A percentile compares a stretch with the other conserved stretches of the same genome.
These are phyloP conservation scores for Saccharomyces pastorianus DNA, from an alignment of 1,139 yeast genomes.

Conservation along the genomic window DNA sequence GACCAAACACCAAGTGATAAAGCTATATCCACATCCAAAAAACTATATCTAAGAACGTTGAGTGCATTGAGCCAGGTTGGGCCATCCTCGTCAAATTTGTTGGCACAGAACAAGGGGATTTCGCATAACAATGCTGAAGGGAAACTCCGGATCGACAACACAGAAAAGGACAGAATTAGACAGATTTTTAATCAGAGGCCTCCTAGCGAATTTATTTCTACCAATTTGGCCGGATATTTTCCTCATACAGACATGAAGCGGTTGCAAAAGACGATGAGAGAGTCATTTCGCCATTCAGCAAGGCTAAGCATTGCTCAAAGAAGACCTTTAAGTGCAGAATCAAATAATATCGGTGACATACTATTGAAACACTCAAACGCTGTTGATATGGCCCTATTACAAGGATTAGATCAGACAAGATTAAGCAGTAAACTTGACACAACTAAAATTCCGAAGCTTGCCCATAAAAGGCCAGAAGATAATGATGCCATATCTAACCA, in stretches of 20 bases:
- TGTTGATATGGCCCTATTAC: slow-evolving; percentile 47
- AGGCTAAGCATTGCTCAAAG: slow-evolving; percentile 37
- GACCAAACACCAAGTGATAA: slow-evolving; percentile 56
- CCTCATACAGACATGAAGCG: slow-evolving; percentile 73
- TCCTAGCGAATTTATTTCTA: slow-evolving; percentile 83
- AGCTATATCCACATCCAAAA: slow-evolving; percentile 60
- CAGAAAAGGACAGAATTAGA: slow-evolving; percentile 33
- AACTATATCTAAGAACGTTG: slow-evolving; percentile 30
- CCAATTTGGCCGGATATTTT: slow-evolving; percentile 83
- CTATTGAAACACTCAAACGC: slow-evolving; percentile 52
- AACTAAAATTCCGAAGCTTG: not conserved
- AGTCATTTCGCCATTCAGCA: slow-evolving; percentile 71
- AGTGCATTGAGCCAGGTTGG: slow-evolving; percentile 16
- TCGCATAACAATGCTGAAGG: not conserved
- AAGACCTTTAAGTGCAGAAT: slow-evolving; percentile 18
- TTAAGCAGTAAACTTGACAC: not conserved
- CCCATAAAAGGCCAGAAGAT: not conserved
- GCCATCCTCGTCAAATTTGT: slow-evolving; percentile 2
- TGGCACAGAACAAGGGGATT: not conserved
- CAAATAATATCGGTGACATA: slow-evolving; percentile 51
- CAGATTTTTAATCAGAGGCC: slow-evolving; percentile 85
- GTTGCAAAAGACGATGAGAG: slow-evolving; percentile 71
- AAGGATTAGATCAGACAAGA: slow-evolving; percentile 12
- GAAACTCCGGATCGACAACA: not conserved
- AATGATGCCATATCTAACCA: not conserved